Base-by-base conservation (phyloP, 163 green algal species). In the Chloroidium sp. region DNA sequence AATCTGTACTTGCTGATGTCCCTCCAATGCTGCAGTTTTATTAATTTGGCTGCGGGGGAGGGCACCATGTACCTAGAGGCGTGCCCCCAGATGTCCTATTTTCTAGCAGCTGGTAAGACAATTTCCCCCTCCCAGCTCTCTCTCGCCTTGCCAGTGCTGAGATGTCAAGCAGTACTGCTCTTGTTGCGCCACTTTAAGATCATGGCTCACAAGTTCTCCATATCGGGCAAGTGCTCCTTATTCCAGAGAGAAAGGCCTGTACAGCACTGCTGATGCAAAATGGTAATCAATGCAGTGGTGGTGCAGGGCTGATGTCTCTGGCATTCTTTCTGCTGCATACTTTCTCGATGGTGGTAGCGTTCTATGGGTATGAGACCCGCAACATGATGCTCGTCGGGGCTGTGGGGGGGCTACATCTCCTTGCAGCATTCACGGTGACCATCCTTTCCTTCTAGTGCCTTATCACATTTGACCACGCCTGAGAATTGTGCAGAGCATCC, bases 291-390 rank as follows among this genome's bases (percentile, higher is more conserved):
- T 36, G 36, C 36, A 36, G 36, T 36, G 36, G 36, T 36, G 79
- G 74, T 68, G 80, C 80, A 61, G 78, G 84, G n/a, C 76, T 92
- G 61, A 80, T 76, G 58, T 85, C 84, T 10, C 79, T 92, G 74
- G 87, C 77, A 1, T 85, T 92, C 62, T 81, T 87, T 59, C 77
- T 84, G 1, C 79, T 92, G 78, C 85, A 89, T 14, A 89, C 82
- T 36, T 80, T 64, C 61, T 82, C 69, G 68, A 92, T 88, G 82
- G 76, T 90, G 2, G 67, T 91, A 6, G 86, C 82, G 6, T 84
- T 91, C n/a, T 79, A 88, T 2, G 83, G 75, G 69, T 69, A 62
- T 64, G 62, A 69, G 69, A 68, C 64, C 80, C 1, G 3, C 79
- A 82, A 2, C 10, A 62, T 14, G 12, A 58, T 60, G 14, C 6